Evolutionary conservation across 495 filamentous ascomycete genomes (phyloP).

Genomic region (Pseudomonodictys pantanalensis): DNA sequence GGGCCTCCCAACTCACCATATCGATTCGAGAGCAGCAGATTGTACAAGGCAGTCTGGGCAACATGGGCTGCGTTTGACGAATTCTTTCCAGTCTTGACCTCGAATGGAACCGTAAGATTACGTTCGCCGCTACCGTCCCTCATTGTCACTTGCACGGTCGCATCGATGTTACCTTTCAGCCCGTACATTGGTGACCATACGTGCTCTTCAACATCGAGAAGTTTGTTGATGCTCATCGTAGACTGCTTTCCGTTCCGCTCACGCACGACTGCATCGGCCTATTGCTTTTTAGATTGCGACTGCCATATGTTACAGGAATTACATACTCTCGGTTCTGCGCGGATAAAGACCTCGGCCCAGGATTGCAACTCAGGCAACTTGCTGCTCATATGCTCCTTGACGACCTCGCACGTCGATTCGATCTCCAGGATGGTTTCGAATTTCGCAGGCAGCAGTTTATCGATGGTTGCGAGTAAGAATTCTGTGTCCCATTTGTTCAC

Average conservation of each 20-base stretch:
- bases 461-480: conserved; percentile 62
- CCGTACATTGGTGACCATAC: conserved; percentile 97
- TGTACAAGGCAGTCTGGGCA: conserved; percentile 93
- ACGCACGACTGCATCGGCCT: conserved; percentile 70
- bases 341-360: conserved; percentile 82
- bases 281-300: conserved; percentile 8
- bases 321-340: conserved; percentile 65
- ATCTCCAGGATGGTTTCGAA: conserved; percentile 85
- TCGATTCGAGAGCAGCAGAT: conserved; percentile 84
- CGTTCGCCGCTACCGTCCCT: conserved; percentile 59
- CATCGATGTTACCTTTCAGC: conserved; percentile 95
- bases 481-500: conserved; percentile 74
- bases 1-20: conserved; percentile 56
- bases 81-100: conserved; percentile 89
- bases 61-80: conserved; percentile 71
- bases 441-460: conserved; percentile 63
- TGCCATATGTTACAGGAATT: not conserved
- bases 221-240: conserved; percentile 81
- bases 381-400: conserved; percentile 69
- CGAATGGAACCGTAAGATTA: conserved; percentile 82
- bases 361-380: conserved; percentile 73
- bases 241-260: conserved; percentile 71
- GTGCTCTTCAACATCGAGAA: conserved; percentile 95
- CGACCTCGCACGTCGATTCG: conserved; percentile 66
- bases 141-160: conserved; percentile 90